Conservation (phyloP, 306 rosid genomes). For the Potentilla sterilis region DNA sequence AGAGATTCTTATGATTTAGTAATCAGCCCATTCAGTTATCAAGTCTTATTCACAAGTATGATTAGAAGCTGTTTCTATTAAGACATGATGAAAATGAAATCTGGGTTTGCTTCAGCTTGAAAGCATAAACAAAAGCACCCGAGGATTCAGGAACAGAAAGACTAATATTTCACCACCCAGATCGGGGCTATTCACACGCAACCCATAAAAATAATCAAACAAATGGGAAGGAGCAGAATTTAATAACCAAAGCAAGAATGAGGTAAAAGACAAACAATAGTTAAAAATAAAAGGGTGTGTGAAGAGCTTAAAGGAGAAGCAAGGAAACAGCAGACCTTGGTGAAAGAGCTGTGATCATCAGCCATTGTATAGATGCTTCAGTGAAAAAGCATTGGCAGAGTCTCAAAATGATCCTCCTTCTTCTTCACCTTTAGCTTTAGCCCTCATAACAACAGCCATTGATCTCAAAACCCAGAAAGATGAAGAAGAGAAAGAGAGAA, state of each 20-base stretch:
- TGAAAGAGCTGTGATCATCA: slow-evolving; percentile 65
- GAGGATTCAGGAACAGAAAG: slow-evolving; percentile 8
- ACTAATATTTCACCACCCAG: slow-evolving; percentile 34
- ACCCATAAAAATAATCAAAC: slow-evolving; percentile 32
- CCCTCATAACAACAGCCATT: slow-evolving; percentile 32
- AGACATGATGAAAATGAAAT: slow-evolving; percentile 7
- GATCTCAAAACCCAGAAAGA: slow-evolving; percentile 17
- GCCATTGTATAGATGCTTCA: slow-evolving; percentile 75
- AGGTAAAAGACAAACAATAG: background rate
- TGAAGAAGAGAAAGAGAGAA: slow-evolving; percentile 5
- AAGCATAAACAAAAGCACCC: slow-evolving; percentile 24
- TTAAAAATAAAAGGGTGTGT: background rate
- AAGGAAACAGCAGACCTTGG: slow-evolving; percentile 51
- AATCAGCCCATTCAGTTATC: background rate
- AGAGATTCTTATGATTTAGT: slow-evolving; percentile 13
- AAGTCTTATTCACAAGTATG: background rate
- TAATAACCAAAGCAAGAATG: slow-evolving; percentile 12
- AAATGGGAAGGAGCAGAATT: slow-evolving; percentile 16
- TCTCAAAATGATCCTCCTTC: slow-evolving; percentile 26
- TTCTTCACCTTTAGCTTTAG: slow-evolving; percentile 26
- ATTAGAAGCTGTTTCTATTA: background rate
- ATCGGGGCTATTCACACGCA: slow-evolving; percentile 50
- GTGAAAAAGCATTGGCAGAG: slow-evolving; percentile 58
- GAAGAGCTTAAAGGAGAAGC: slow-evolving; percentile 19
- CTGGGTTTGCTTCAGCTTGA: slow-evolving; percentile 36